Evolutionary conservation across 2,329 filamentous ascomycete species (phyloP).

Genomic region (Fusarium irregulare): DNA sequence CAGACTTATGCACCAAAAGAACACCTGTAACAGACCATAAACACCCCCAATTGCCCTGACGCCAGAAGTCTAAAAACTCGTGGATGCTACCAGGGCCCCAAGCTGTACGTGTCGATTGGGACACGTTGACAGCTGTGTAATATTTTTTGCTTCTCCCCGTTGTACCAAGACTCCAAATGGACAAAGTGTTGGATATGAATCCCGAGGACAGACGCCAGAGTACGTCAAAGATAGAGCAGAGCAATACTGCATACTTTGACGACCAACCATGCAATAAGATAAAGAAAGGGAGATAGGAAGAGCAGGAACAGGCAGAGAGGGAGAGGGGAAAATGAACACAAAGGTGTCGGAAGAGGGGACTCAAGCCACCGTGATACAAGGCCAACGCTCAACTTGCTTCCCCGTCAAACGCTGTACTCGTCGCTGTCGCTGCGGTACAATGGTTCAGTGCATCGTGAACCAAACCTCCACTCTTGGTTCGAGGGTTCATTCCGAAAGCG

Average conservation of each 20-base stretch:
- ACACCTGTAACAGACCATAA: constrained; percentile 15
- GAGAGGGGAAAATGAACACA: background rate
- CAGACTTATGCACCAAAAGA: constrained; percentile 10
- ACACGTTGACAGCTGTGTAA: background rate
- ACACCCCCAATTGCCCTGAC: constrained; percentile 10
- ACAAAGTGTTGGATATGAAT: background rate
- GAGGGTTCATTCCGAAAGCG: constrained; percentile 13
- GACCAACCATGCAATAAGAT: constrained; percentile 19
- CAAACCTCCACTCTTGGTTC: background rate
- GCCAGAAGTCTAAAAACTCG: constrained; percentile 26
- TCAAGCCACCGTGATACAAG: constrained; percentile 30
- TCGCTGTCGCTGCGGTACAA: background rate
- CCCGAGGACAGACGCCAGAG: constrained; percentile 14
- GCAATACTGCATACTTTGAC: constrained; percentile 17
- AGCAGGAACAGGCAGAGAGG: background rate
- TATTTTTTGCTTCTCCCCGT: background rate
- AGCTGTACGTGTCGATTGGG: background rate
- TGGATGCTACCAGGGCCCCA: constrained; percentile 5
- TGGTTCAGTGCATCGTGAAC: background rate
- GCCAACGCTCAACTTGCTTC: constrained; percentile 38
- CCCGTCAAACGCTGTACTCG: constrained; percentile 34
- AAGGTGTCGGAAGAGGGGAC: constrained; percentile 6
- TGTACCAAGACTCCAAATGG: constrained; percentile 19
- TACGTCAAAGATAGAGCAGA: constrained; percentile 15
- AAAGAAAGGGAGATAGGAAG: background rate